Evolutionary conservation across 768 basidiomycete species (phyloP).

Genomic region (Pisolithus tinctorius): DNA sequence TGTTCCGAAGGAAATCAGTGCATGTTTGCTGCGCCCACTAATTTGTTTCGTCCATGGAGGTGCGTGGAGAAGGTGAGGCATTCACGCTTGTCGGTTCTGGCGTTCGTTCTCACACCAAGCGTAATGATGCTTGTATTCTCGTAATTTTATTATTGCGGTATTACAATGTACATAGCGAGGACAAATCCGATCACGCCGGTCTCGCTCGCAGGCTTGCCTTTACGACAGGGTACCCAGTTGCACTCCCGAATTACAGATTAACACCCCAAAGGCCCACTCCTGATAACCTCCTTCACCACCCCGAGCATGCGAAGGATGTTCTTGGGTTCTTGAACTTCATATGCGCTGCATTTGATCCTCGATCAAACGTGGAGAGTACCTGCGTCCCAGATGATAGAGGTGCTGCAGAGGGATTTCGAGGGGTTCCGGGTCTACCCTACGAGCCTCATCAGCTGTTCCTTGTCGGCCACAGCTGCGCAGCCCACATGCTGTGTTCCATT

Average conservation of each 20-base stretch:
- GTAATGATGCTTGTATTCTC: neutral
- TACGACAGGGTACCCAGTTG: constrained; percentile 50
- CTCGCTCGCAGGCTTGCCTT: constrained; percentile 49
- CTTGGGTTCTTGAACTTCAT: constrained; percentile 58
- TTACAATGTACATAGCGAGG: constrained; percentile 44
- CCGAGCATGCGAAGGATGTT: constrained; percentile 62
- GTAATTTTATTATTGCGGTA: neutral
- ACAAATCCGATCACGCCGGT: constrained; percentile 53
- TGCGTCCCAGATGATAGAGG: neutral
- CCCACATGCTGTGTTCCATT: constrained; percentile 72
- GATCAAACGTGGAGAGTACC: neutral
- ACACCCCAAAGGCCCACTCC: constrained; percentile 39
- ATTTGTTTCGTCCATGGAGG: constrained; percentile 79
- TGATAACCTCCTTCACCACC: constrained; percentile 46
- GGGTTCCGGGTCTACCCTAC: constrained; percentile 20
- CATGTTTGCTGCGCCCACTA: constrained; percentile 29
- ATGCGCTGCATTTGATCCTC: constrained; percentile 19
- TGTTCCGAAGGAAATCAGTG: constrained; percentile 21
- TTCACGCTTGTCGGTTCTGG: neutral
- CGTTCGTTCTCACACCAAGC: neutral
- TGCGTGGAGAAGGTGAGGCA: constrained; percentile 69
- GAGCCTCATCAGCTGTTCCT: constrained; percentile 44
- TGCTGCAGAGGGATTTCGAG: neutral
- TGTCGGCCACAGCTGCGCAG: constrained; percentile 76
- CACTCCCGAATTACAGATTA: constrained; percentile 74